Evolutionary conservation across 768 basidiomycete genomes (phyloP), one percentile per base, ranked within the genome.

Genomic region (Amylocystis lapponica): DNA sequence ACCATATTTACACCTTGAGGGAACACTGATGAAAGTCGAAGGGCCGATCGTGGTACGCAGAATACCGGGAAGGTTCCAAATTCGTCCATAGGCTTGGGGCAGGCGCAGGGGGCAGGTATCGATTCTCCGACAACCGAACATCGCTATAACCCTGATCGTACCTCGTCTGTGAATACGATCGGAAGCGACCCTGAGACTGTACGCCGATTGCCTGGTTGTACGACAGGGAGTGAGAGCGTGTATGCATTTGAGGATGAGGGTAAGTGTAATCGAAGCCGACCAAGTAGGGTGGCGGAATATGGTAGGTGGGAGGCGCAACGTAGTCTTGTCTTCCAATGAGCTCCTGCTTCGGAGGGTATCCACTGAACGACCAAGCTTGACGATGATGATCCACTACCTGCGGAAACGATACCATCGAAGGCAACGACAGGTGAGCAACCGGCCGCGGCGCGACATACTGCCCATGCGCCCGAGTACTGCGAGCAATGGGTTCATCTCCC

Each of bases 401-500:
- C 38, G 60, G 53, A 6, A 63, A 48, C 2, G 51, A 66, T 43
- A 48, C 64, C 47, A 54, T 67, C 41, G 62, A 66, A 25, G 67
- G 58, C 20, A 66, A 53, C 23, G 71, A 59, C 16, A 75, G 61
- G 20, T 53, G 50, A 1, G 53, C 8, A 32, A 53, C 42, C 1
- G 57, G 57, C 43, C 57, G 59, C 9, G 57, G 59, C 2, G 59
- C 83, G 32, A 83, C 66, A 45, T 87, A 87, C 32, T 79, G 74
- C 2, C 75, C 76, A 43, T 65, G 74, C 31, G 60, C 59, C 40
- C 79, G 69, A 51, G 69, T 74, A 41, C 67, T 64, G 26, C 79
- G 74, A 23, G 75, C 61, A 45, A 88, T 76, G 14, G 83, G 86
- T 52, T 87, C 86, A 52, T 86, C 85, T n/a, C 73, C 82, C 11